phyloP scores from a whole-genome alignment of 176 grass and related monocot genomes.

The Oryza brachyantha region DNA sequence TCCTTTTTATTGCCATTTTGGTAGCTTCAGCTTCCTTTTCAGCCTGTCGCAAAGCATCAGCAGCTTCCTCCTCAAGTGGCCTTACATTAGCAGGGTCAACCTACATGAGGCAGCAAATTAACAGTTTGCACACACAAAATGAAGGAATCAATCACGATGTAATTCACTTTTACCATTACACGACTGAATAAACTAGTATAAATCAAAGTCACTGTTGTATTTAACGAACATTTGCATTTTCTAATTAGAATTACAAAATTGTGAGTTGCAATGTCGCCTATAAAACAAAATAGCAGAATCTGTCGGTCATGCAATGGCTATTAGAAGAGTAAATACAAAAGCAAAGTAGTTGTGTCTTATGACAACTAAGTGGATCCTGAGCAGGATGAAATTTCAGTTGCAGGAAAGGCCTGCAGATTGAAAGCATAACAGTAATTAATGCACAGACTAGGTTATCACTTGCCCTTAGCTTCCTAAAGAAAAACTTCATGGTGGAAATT shows the following conservation, averaged over 20 bases:
- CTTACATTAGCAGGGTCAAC: slow-evolving; percentile 86
- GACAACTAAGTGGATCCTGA: not conserved
- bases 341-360: not conserved
- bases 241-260: not conserved
- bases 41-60: slow-evolving; percentile 76
- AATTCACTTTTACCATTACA: not conserved
- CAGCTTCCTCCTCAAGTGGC: slow-evolving; percentile 55
- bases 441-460: not conserved
- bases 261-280: not conserved
- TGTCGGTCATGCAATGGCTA: not conserved
- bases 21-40: slow-evolving; percentile 90
- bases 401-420: not conserved
- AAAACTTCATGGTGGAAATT: not conserved
- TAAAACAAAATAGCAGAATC: not conserved
- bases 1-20: slow-evolving; percentile 86
- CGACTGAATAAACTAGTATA: not conserved
- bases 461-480: not conserved
- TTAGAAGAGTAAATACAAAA: not conserved
- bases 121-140: not conserved
- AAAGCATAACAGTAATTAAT: not conserved
- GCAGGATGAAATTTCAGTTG: not conserved
- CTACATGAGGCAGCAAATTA: slow-evolving; percentile 39
- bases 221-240: not conserved
- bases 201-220: not conserved
- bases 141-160: not conserved